Base-by-base conservation (phyloP, 345 rosid genomes). In the Gossypium arboreum region DNA sequence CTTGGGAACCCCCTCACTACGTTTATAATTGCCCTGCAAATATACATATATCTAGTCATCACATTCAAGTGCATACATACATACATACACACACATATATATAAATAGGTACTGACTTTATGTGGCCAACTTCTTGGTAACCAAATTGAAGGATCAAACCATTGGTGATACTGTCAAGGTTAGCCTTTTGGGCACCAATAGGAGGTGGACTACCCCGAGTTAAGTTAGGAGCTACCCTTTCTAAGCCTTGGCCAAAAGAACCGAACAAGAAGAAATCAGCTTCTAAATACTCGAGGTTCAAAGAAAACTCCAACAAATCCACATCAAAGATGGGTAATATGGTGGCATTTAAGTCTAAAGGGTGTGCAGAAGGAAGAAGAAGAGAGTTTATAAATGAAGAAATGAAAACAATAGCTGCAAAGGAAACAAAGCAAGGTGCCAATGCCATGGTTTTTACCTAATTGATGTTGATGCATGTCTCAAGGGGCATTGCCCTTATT, bases 181-280 rank as follows among this genome's bases (percentile, higher is more conserved):
- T 79, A 65, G 97, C 99, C 80, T 44, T 78, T 56, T 73, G 79
- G 52, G 86, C 94, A 65, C 98, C 97, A 56, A 76, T 11, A 6
- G 99, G 99, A 22, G 85, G 2, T 12, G 98, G 96, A 22, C 98
- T 98, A 58, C 93, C 93, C 79, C 34, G 17, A 17, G 94, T 79
- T 61, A 93, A 62, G 20, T 86, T 74, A 11, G 94, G 94, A 20
- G 88, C 97, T n/a, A 83, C 83, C 54, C 4, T 69, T 65, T 93
- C 99, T 80, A 93, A 81, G 51, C 99, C 99, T 78, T 79, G 27
- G n/a, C 98, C 98, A 76, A 85, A 39, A 1, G 96, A 79, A 24
- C 93, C 98, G 51, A 67, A 83, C 79, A 91, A 74, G 85, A 95
- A 91, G 81, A 93, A 90, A 84, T 95, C 99, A 1, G 99, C 98